A percentile compares a stretch with the other conserved stretches of the same genome.
Conservation (phyloP, 2,329 filamentous ascomycete species). For the Pseudogymnoascus sp. region DNA sequence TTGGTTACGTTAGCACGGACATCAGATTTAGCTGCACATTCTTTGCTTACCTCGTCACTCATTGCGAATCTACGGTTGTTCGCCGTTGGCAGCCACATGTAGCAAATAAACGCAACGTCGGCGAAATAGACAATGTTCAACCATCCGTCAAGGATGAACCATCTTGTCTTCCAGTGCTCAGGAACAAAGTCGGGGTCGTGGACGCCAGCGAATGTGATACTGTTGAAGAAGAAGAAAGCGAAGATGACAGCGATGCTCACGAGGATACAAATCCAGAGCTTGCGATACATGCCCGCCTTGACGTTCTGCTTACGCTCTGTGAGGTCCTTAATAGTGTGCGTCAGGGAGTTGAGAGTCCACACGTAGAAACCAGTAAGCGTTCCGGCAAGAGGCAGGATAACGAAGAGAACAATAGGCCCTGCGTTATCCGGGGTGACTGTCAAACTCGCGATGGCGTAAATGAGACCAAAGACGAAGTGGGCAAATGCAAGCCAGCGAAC, state of each 20-base stretch:
- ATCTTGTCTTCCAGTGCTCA: conserved; percentile 92
- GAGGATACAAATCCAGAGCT: conserved; percentile 97
- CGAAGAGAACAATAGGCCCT: conserved; percentile 81
- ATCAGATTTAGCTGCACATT: not conserved
- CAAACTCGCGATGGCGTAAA: conserved; percentile 85
- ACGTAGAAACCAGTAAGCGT: conserved; percentile 96
- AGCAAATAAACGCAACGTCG: conserved; percentile 87
- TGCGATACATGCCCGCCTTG: conserved; percentile 95
- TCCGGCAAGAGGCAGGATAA: conserved; percentile 83
- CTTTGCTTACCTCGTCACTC: conserved; percentile 71
- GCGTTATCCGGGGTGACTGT: conserved; percentile 83
- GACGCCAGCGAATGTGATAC: conserved; percentile 82
- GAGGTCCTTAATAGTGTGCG: conserved; percentile 92
- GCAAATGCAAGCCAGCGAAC: conserved; percentile 84
- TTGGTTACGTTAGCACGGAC: not conserved
- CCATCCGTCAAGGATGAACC: conserved; percentile 98
- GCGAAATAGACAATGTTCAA: conserved; percentile 92
- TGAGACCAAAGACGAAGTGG: conserved; percentile 90
- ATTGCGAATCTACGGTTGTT: conserved; percentile 98
- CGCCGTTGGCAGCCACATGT: conserved; percentile 90
- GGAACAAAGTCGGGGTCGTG: conserved; percentile 85
- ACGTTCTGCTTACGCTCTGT: conserved; percentile 85
- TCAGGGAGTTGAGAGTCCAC: conserved; percentile 95
- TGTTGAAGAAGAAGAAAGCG: conserved; percentile 97
- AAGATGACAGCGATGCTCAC: conserved; percentile 92